Evolutionary conservation across 805 yeast genomes (phyloP).

Genomic region (Starmera dryadoides): DNA sequence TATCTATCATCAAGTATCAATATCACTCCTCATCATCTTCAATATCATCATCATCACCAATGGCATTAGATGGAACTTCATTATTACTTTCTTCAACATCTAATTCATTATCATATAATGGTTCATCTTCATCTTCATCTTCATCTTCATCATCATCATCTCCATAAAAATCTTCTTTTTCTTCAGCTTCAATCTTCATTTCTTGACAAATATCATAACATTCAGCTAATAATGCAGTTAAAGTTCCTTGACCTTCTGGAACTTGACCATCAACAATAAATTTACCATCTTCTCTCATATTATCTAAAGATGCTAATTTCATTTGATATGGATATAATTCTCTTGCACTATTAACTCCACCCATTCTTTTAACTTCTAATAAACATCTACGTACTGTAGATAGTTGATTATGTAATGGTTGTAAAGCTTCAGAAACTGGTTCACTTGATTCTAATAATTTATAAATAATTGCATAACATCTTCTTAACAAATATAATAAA

Average conservation of each 20-base stretch:
- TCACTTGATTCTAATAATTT: slow-evolving; percentile 86
- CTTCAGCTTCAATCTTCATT: slow-evolving; percentile 78
- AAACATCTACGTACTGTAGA: slow-evolving; percentile 87
- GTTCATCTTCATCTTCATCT: slow-evolving; percentile 12
- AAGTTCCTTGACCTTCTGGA: slow-evolving; percentile 98
- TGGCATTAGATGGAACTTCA: slow-evolving; percentile 10
- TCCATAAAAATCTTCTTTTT: slow-evolving; percentile 31
- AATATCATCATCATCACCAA: slow-evolving; percentile 28
- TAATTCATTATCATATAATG: slow-evolving; percentile 6
- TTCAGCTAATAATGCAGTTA: slow-evolving; percentile 84
- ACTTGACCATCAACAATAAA: slow-evolving; percentile 81
- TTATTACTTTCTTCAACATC: slow-evolving; percentile 18
- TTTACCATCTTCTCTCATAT: slow-evolving; percentile 83
- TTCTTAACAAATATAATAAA: slow-evolving; percentile 69
- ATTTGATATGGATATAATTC: slow-evolving; percentile 95
- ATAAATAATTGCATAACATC: slow-evolving; percentile 88
- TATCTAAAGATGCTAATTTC: slow-evolving; percentile 86
- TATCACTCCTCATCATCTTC: slow-evolving; percentile 24
- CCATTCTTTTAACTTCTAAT: slow-evolving; percentile 84
- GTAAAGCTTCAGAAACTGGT: slow-evolving; percentile 91
- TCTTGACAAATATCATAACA: slow-evolving; percentile 93
- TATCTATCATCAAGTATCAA: too few relatives aligned
- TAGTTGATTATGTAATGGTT: slow-evolving; percentile 89
- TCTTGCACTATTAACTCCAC: slow-evolving; percentile 80
- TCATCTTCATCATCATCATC: slow-evolving; percentile 14